Evolutionary conservation across 2,329 filamentous ascomycete genomes (phyloP).

Genomic region (Fusarium sp.): DNA sequence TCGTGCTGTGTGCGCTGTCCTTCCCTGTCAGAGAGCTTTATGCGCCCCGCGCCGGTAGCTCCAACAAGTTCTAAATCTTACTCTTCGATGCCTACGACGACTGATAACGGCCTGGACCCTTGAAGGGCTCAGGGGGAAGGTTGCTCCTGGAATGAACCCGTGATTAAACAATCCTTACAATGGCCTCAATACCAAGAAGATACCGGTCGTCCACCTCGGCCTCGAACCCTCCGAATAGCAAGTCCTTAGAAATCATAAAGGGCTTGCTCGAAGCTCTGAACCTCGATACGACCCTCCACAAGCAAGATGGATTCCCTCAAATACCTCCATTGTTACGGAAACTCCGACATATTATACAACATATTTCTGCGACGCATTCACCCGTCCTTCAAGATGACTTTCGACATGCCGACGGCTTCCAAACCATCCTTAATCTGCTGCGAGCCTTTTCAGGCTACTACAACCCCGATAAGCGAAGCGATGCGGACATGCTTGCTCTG

Average conservation of each 20-base stretch:
- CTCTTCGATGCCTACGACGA: constrained; percentile 52
- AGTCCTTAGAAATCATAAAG: constrained; percentile 70
- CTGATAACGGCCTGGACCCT: constrained; percentile 52
- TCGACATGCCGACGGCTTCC: constrained; percentile 82
- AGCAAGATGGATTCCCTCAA: constrained; percentile 60
- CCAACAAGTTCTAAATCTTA: constrained; percentile 41
- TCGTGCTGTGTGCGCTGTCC: constrained; percentile 26
- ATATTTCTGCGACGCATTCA: constrained; percentile 62
- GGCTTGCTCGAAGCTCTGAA: constrained; percentile 63
- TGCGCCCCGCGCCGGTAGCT: constrained; percentile 48
- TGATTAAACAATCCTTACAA: constrained; percentile 50
- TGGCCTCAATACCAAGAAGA: constrained; percentile 65
- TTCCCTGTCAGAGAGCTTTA: constrained; percentile 33
- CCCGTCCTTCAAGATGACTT: constrained; percentile 80
- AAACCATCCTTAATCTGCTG: constrained; percentile 76
- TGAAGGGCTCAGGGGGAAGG: constrained; percentile 51
- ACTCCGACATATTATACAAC: constrained; percentile 74
- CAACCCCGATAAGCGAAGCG: constrained; percentile 70
- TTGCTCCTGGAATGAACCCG: constrained; percentile 45
- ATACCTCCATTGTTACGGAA: constrained; percentile 63
- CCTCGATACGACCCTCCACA: constrained; percentile 48
- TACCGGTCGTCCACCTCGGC: constrained; percentile 74
- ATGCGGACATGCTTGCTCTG: constrained; percentile 72
- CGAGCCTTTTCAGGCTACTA: constrained; percentile 81
- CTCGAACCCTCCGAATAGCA: constrained; percentile 67